Percentiles rank a stretch among this genome's conserved stretches.
These are phyloP conservation scores for Termitomyces bulborhizus DNA, from an alignment of 768 basidiomycete species.

Conservation along the genomic window DNA sequence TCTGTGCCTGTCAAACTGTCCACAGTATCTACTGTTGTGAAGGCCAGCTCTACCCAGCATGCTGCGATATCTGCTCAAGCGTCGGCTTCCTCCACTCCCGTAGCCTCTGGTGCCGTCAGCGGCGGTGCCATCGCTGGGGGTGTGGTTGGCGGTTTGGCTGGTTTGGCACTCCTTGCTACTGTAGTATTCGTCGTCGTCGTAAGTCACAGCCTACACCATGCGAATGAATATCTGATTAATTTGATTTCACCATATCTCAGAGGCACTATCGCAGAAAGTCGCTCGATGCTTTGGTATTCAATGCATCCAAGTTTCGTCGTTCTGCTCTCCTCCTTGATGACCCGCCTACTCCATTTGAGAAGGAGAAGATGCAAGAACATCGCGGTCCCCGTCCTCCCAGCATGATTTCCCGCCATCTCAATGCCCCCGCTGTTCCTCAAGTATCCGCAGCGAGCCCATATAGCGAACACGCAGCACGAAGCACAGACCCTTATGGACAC, in stretches of 20 bases:
- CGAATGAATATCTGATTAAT: not conserved
- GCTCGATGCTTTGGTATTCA: conserved; percentile 34
- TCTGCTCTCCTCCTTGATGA: conserved; percentile 37
- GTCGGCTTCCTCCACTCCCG: not conserved
- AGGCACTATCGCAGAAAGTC: conserved; percentile 29
- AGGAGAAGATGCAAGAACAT: conserved; percentile 12
- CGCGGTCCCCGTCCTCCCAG: conserved; percentile 17
- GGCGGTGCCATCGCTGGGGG: conserved; percentile 22
- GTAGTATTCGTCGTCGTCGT: conserved; percentile 22
- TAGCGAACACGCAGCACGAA: conserved; percentile 6
- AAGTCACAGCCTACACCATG: not conserved
- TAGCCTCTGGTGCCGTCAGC: conserved; percentile 8
- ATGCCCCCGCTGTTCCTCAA: conserved; percentile 14
- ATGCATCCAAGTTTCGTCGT: conserved; percentile 44
- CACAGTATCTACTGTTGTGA: not conserved
- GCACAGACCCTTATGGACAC: conserved; percentile 12
- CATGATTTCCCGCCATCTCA: conserved; percentile 24
- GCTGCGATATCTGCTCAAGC: not conserved
- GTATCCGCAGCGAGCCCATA: conserved; percentile 11
- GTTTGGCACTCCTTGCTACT: conserved; percentile 14
- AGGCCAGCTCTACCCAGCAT: not conserved
- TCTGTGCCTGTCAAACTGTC: not conserved
- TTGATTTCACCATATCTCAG: conserved; percentile 9
- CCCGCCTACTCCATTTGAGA: conserved; percentile 14
- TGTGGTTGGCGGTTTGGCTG: conserved; percentile 17